These are phyloP conservation scores for Hypoxylon trugodes DNA, from an alignment of 495 filamentous ascomycete genomes.

Conservation along the genomic window DNA sequence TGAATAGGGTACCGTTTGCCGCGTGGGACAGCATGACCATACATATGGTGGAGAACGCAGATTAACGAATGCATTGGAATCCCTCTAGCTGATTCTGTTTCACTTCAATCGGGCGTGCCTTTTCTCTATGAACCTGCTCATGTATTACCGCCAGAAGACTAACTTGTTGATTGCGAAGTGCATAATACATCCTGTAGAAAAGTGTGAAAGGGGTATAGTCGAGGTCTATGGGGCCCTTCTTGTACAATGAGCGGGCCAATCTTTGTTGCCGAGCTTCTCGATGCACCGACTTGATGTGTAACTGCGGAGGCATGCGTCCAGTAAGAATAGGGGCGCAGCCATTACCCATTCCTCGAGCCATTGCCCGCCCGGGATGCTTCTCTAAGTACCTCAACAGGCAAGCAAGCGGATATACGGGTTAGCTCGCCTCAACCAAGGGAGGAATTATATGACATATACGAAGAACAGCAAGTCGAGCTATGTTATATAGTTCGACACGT, in stretches of 20 bases:
- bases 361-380: conserved; percentile 25
- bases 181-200: conserved; percentile 41
- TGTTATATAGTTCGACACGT: conserved; percentile 30
- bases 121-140: conserved; percentile 34
- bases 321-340: conserved; percentile 35
- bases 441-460: conserved; percentile 29
- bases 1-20: conserved; percentile 41
- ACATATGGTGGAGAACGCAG: conserved; percentile 44
- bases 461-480: conserved; percentile 19
- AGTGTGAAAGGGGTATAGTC: conserved; percentile 40
- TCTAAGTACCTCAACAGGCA: no score
- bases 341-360: conserved; percentile 29
- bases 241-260: conserved; percentile 42
- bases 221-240: conserved; percentile 36
- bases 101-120: conserved; percentile 44
- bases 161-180: conserved; percentile 41
- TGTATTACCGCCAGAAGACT: conserved; percentile 37
- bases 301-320: conserved; percentile 42
- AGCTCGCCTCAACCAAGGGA: conserved; percentile 22
- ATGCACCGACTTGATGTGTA: conserved; percentile 41
- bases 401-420: conserved; percentile 29
- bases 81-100: conserved; percentile 40
- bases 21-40: conserved; percentile 42
- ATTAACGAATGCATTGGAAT: conserved; percentile 42
- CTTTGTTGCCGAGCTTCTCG: conserved; percentile 39